Conservation (phyloP, 2,329 filamentous ascomycete genomes). For the Aspergillus transmontanensis region DNA sequence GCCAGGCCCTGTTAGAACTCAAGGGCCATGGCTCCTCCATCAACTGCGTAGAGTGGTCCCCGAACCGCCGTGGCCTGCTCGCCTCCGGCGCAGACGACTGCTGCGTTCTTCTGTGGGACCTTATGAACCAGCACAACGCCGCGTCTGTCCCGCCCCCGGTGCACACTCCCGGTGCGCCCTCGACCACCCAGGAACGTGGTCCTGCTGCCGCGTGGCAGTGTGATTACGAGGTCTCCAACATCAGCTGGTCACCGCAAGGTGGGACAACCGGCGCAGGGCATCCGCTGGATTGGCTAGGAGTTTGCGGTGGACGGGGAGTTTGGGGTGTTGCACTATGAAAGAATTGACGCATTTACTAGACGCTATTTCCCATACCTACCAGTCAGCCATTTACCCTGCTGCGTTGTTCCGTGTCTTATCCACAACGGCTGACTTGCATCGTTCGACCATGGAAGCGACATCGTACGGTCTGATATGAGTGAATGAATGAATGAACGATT, state of each 20-base stretch:
- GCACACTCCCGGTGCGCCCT: constrained; percentile 26
- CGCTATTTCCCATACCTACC: constrained; percentile 12
- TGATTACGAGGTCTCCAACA: constrained; percentile 50
- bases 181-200: constrained; percentile 44
- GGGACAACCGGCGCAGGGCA: constrained; percentile 37
- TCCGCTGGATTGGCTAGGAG: constrained; percentile 46
- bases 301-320: constrained; percentile 48
- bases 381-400: constrained; percentile 1
- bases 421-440: neutral
- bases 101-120: constrained; percentile 89
- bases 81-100: constrained; percentile 92
- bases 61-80: constrained; percentile 79
- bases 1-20: constrained; percentile 90
- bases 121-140: constrained; percentile 68
- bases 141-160: constrained; percentile 47
- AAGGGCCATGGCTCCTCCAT: constrained; percentile 82
- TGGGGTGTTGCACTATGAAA: constrained; percentile 47
- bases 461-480: constrained; percentile 32
- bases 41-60: constrained; percentile 96
- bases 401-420: neutral
- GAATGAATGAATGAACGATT: constrained; percentile 40
- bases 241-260: constrained; percentile 50
- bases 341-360: constrained; percentile 15
- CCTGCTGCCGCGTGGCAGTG: constrained; percentile 50
- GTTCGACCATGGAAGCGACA: constrained; percentile 8